Evolutionary conservation across 371 early-diverging fungal species (phyloP), one percentile per base, ranked within the genome.

Genomic region (Actinomortierella ambigua): DNA sequence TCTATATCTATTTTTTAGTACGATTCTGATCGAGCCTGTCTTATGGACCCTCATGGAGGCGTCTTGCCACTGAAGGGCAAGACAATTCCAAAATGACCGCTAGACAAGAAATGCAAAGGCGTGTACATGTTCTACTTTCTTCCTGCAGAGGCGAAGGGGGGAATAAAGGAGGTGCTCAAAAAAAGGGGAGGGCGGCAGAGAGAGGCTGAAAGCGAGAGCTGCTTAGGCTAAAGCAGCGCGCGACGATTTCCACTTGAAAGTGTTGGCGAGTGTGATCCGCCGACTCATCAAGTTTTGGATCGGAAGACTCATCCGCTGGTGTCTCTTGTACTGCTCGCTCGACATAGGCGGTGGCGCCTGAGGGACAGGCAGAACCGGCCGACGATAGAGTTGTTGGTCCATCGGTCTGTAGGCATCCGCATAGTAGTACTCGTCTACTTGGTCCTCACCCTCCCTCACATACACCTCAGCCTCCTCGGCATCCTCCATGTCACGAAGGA

Each of bases 401-500:
- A 71, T 65, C 14, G 73, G 58, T 50, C 63, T 71, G 60, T 65
- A 66, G 7, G 73, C 73, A 29, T 71, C 73, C 59, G 48, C 51
- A 41, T 66, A 71, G 34, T 71, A 71, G 24, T 62, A 59, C 46
- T 61, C 61, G 29, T 69, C 70, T 50, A 64, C 24, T 44, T 49
- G 20, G 34, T 70, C 71, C 39, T 70, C 65, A 13, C 71, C 71
- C 20, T 61, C 70, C 1, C 65, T 41, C 50, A 65, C 71, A 0
- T 58, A 55, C 29, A 58, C 62, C 15, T 65, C 57, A 22, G 48
- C 24, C 48, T 8, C 22, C 22, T 70, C 71, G n/a, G 39, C 28
- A 27, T 65, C 71, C 15, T 69, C 70, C 26, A 69, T 49, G 17
- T 69, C 69, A 9, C 70, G 43, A 42, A 64, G 28, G 2, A 41